These are phyloP conservation scores for Cryptosporidium meleagridis DNA, from an alignment of 169 alveolate species.

Conservation along the genomic window DNA sequence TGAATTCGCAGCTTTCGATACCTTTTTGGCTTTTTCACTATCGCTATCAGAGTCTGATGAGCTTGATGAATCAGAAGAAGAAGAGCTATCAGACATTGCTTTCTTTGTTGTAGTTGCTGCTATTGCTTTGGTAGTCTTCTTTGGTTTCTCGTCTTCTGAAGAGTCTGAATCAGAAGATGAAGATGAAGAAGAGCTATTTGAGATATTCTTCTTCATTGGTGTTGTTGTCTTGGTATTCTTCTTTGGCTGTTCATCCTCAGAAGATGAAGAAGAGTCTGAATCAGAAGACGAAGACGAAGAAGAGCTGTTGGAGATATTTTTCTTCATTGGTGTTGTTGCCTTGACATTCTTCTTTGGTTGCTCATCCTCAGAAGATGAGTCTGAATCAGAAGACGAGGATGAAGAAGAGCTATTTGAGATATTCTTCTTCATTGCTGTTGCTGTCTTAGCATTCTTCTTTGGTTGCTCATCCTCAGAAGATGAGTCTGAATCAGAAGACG, in stretches of 20 bases:
- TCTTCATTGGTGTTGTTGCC: no score
- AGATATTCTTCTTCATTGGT: no score
- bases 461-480: conserved; percentile 10
- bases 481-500: conserved; percentile 13
- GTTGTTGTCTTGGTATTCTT: no score
- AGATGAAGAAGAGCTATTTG: no score
- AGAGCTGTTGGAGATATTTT: no score
- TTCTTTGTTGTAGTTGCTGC: not conserved
- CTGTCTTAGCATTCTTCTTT: conserved; percentile 7
- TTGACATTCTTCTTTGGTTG: conserved; percentile 4
- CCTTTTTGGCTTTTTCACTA: not conserved
- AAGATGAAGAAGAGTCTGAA: no score
- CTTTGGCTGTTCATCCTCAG: no score
- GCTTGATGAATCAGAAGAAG: conserved; percentile 10
- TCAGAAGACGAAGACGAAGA: no score
- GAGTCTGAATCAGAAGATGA: no score
- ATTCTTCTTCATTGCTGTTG: not conserved
- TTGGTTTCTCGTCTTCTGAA: not conserved
- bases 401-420: not conserved
- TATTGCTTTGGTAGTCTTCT: not conserved
- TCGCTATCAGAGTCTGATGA: conserved; percentile 7
- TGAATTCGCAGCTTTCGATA: not conserved
- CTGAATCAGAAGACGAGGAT: conserved; percentile 14
- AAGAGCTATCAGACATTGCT: not conserved
- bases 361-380: not conserved